phyloP scores from a whole-genome alignment of 1,284 basidiomycete genomes.

The Taiwanofungus camphoratus region DNA sequence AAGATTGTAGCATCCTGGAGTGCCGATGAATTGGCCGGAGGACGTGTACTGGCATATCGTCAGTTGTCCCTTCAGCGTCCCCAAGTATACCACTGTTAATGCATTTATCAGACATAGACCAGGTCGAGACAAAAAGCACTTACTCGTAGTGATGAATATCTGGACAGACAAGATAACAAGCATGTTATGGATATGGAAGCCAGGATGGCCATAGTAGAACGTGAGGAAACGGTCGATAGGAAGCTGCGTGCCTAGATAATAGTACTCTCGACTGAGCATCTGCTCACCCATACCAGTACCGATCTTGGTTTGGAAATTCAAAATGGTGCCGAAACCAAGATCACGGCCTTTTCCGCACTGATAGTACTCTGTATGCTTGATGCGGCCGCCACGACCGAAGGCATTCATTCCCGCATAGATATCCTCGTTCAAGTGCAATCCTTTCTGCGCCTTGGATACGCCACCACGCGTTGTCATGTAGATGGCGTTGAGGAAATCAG shows the following conservation, averaged over 20 bases:
- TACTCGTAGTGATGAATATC: slow-evolving; percentile 82
- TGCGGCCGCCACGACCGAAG: slow-evolving; percentile 92
- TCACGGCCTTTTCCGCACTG: slow-evolving; percentile 98
- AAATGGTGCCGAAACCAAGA: slow-evolving; percentile 96
- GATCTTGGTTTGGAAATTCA: slow-evolving; percentile 99
- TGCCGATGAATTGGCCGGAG: slow-evolving; percentile 66
- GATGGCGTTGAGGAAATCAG: slow-evolving; percentile 96
- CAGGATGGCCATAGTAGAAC: slow-evolving; percentile 99
- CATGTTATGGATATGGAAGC: slow-evolving; percentile 99
- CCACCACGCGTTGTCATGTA: slow-evolving; percentile 99
- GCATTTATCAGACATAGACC: slow-evolving; percentile 10
- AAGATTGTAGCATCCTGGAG: slow-evolving; percentile 89
- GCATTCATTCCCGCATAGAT: slow-evolving; percentile 99
- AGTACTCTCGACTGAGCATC: slow-evolving; percentile 98
- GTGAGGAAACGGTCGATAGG: slow-evolving; percentile 98
- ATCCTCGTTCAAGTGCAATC: slow-evolving; percentile 97
- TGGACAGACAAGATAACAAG: slow-evolving; percentile 94
- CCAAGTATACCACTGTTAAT: slow-evolving; percentile 79
- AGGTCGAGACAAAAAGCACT: slow-evolving; percentile 27
- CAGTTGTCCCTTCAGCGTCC: slow-evolving; percentile 80
- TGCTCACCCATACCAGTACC: slow-evolving; percentile 99
- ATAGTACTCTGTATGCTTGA: slow-evolving; percentile 99
- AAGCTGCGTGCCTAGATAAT: slow-evolving; percentile 98
- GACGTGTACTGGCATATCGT: slow-evolving; percentile 73
- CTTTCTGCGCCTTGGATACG: slow-evolving; percentile 98